Conservation (phyloP, 2,329 filamentous ascomycete genomes). For the Chrysoporthe austroafricana region DNA sequence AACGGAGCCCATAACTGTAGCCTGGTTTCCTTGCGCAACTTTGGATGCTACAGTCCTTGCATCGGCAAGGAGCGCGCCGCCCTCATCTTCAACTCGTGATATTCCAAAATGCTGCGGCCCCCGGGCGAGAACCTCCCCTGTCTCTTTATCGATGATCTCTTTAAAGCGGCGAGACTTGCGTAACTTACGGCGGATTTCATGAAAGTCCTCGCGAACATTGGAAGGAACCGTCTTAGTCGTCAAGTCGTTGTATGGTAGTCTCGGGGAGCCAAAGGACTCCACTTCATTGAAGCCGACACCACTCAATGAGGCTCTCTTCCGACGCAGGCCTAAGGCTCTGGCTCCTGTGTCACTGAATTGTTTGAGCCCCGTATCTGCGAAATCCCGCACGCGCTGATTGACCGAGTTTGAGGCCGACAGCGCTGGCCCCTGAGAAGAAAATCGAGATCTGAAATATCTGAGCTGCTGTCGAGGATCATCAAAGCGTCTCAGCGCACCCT, state of each 20-base stretch:
- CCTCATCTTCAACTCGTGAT: background rate
- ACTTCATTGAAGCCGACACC: background rate
- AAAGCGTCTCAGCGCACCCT: background rate
- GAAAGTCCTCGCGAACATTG: background rate
- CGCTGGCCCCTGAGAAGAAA: background rate
- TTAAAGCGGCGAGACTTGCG: background rate
- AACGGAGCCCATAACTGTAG: background rate
- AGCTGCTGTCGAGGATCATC: background rate
- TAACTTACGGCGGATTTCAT: too few species aligned
- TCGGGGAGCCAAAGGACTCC: background rate
- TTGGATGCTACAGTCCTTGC: background rate
- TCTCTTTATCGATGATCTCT: background rate
- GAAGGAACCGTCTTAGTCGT: background rate
- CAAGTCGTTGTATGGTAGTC: background rate
- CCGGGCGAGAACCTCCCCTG: conserved; percentile 3
- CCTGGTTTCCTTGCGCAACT: background rate
- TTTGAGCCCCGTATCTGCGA: background rate
- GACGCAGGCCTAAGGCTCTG: background rate
- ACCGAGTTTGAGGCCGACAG: background rate
- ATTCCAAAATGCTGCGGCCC: conserved; percentile 4
- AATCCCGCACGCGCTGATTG: background rate
- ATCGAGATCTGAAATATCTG: background rate
- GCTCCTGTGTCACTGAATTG: background rate
- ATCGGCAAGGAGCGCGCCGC: background rate
- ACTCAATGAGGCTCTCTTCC: background rate